Evolutionary conservation across 1,284 basidiomycete genomes (phyloP).

Genomic region (Meira nashicola): DNA sequence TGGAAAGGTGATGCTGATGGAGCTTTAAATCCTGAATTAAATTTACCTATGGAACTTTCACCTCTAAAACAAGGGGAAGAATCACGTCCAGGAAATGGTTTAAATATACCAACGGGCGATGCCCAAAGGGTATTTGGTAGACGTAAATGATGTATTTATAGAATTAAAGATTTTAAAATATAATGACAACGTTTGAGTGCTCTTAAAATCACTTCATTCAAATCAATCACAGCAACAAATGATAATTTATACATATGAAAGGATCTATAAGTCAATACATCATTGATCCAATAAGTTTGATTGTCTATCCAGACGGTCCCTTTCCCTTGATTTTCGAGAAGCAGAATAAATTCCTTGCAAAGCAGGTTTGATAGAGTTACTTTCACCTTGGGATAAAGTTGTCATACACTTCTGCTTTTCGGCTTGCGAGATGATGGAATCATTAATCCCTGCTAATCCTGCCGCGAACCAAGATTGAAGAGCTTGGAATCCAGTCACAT

Average conservation of each 20-base stretch:
- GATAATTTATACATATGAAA: neutral
- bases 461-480: too few relatives aligned
- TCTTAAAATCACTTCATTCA: too few relatives aligned
- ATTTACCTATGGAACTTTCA: slow-evolving; percentile 7
- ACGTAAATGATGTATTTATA: too few relatives aligned
- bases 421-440: neutral
- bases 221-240: too few relatives aligned
- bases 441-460: too few relatives aligned
- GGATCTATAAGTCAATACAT: neutral
- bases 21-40: neutral
- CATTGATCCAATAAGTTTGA: neutral
- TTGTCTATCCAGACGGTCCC: slow-evolving; percentile 14
- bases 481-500: neutral
- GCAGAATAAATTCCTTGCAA: slow-evolving; percentile 34
- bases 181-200: too few relatives aligned
- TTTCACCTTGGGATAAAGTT: too few relatives aligned
- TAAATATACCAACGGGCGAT: too few relatives aligned
- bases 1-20: slow-evolving; percentile 1
- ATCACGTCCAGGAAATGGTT: too few relatives aligned
- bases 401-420: slow-evolving; percentile 3
- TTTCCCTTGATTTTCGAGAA: slow-evolving; percentile 39
- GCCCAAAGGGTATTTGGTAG: too few relatives aligned
- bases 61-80: neutral
- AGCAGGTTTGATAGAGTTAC: slow-evolving; percentile 28
- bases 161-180: too few relatives aligned